Conservation (phyloP, 2,329 filamentous ascomycete species). For the Microcyclospora tardicrescens region DNA sequence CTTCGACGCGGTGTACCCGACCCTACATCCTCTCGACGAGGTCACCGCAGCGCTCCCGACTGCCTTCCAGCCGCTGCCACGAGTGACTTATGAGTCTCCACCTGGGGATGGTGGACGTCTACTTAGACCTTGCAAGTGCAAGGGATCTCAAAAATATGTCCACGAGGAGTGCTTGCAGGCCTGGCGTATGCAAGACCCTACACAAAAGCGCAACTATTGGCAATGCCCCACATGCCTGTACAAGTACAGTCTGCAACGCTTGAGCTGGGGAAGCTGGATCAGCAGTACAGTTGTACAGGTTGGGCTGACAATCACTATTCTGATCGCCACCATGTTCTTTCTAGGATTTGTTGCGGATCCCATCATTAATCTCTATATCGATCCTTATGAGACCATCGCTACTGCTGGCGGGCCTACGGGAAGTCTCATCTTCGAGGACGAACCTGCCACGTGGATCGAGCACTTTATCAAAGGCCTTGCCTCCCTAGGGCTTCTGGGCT, state of each 20-base stretch:
- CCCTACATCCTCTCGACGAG: conserved; percentile 34
- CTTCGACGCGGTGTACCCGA: conserved; percentile 56
- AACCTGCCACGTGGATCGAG: conserved; percentile 54
- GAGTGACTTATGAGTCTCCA: conserved; percentile 54
- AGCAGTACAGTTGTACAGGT: conserved; percentile 49
- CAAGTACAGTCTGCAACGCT: conserved; percentile 62
- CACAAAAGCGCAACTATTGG: conserved; percentile 61
- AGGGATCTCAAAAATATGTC: conserved; percentile 83
- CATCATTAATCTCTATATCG: conserved; percentile 76
- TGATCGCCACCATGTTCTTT: conserved; percentile 60
- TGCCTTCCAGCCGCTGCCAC: conserved; percentile 43
- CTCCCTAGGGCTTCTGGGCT: conserved; percentile 76
- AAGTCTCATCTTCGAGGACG: conserved; percentile 30
- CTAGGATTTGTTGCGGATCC: conserved; percentile 89
- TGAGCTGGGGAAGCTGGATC: conserved; percentile 58
- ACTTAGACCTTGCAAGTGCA: conserved; percentile 84
- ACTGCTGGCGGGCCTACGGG: conserved; percentile 18
- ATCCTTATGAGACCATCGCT: conserved; percentile 44
- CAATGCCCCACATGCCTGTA: conserved; percentile 81
- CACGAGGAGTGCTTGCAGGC: conserved; percentile 78
- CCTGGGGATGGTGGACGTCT: conserved; percentile 60
- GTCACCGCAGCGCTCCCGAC: conserved; percentile 37
- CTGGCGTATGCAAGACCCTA: conserved; percentile 66
- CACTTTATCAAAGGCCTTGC: conserved; percentile 85
- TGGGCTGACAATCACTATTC: conserved; percentile 56